Evolutionary conservation across 2,329 filamentous ascomycete genomes (phyloP), one percentile per base, ranked within the genome.

Genomic region (Apiospora kogelbergensis): DNA sequence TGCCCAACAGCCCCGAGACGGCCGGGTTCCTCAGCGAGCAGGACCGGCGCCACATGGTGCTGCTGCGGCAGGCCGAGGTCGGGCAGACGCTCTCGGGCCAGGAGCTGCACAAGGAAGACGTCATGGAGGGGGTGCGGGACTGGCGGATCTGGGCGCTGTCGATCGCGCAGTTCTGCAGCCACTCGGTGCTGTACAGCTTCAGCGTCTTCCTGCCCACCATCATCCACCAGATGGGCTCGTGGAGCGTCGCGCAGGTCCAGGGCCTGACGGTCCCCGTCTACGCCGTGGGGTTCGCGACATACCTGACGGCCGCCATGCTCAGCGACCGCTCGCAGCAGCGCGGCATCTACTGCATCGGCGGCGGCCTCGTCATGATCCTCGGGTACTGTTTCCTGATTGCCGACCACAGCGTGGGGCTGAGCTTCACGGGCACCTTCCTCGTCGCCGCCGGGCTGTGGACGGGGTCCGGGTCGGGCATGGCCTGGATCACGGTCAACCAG

Each of bases 181-280:
- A 91, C 71, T 89, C 86, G 2, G 90, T 92, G 83, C 82, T 92
- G 0, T 92, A 92, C 76, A 89, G 89, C 1, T 91, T 88, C 76
- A 86, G 84, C 67, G 91, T 89, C 0, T 93, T 92, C 75, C 79
- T 93, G 44, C 91, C 90, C 0, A 91, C 89, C 1, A 93, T 93
- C 71, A 91, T 93, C 75, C 81, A 85, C 67, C 85, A 84, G 0
- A 86, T 92, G 70, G 88, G 89, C 2, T 77, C 76, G 2, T 91
- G 88, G 79, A 82, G 83, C 0, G 81, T 81, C 0, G 83, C 87
- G 0, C 83, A 90, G 72, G 85, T 90, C 0, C 90, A 93, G 75
- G 88, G 89, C 44, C 81, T 93, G 57, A 93, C 90, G 0, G 89
- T 92, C 24, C 91, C 91, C 1, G 90, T 89, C 74, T 93, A 93